Conservation (phyloP, 768 basidiomycete genomes). For the Amylocystis lapponica region DNA sequence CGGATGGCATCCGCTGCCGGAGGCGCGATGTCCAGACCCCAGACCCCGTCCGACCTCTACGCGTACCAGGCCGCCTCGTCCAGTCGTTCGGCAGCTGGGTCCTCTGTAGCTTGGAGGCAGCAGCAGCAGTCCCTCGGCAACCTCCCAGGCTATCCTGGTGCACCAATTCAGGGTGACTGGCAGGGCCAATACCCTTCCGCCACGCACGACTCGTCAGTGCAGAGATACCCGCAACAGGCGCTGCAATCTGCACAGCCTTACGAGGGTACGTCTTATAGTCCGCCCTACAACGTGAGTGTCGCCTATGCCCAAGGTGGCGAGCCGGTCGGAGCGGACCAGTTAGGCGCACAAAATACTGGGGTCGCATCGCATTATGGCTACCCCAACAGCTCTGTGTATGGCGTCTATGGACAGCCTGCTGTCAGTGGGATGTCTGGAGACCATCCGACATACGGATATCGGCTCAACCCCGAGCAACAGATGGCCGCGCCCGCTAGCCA, state of each 20-base stretch:
- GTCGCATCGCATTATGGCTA: not conserved
- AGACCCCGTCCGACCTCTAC: slow-evolving; percentile 1
- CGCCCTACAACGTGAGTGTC: not conserved
- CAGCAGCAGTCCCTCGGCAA: not conserved
- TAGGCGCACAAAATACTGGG: not conserved
- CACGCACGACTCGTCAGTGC: not conserved
- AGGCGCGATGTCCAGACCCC: slow-evolving; percentile 8
- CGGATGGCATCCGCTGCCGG: slow-evolving; percentile 12
- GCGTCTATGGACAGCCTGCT: not conserved
- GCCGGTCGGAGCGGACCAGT: not conserved
- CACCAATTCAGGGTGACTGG: not conserved
- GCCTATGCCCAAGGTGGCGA: not conserved
- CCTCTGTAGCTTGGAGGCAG: not conserved
- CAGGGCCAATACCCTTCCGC: not conserved
- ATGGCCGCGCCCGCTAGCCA: not conserved
- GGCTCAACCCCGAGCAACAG: not conserved
- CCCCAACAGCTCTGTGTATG: not conserved
- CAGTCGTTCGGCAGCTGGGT: not conserved
- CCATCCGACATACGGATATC: not conserved
- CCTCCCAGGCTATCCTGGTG: not conserved
- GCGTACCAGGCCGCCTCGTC: not conserved
- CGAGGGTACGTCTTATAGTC: not conserved
- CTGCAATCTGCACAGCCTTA: not conserved
- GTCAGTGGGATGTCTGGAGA: not conserved
- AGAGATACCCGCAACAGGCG: slow-evolving; percentile 1